A percentile compares a stretch with the other conserved stretches of the same genome.
Evolutionary conservation across 805 yeast species (phyloP).

Genomic region (Saccharomycopsis oosterbeekiorum): DNA sequence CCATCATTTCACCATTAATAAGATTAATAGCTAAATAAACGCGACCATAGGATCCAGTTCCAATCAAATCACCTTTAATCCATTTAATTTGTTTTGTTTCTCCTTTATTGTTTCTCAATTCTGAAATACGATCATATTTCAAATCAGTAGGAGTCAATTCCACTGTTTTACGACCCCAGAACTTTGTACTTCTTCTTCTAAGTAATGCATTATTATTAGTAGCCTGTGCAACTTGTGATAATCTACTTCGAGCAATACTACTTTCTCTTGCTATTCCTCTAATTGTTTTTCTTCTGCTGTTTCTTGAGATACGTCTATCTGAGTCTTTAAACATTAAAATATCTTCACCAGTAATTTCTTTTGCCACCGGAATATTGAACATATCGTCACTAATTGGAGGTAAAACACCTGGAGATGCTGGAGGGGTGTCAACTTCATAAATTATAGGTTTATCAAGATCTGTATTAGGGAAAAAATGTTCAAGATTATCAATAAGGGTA

Average conservation of each 20-base stretch:
- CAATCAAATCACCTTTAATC: slow-evolving; percentile 96
- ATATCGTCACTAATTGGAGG: slow-evolving; percentile 14
- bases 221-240: slow-evolving; percentile 19
- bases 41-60: slow-evolving; percentile 93
- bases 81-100: slow-evolving; percentile 83
- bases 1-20: slow-evolving; percentile 97
- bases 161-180: slow-evolving; percentile 94
- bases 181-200: slow-evolving; percentile 76
- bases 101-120: slow-evolving; percentile 54
- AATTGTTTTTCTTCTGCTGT: slow-evolving; percentile 75
- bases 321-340: slow-evolving; percentile 24
- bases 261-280: slow-evolving; percentile 93
- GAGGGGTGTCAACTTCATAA: slow-evolving; percentile 56
- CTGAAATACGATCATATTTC: slow-evolving; percentile 54
- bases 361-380: not conserved
- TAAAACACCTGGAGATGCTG: slow-evolving; percentile 35
- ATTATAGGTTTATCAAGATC: slow-evolving; percentile 88
- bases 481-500: slow-evolving; percentile 84
- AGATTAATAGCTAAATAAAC: slow-evolving; percentile 88
- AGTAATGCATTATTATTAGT: slow-evolving; percentile 30
- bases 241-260: slow-evolving; percentile 43
- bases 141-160: slow-evolving; percentile 75
- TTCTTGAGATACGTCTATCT: slow-evolving; percentile 27
- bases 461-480: slow-evolving; percentile 83
- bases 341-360: slow-evolving; percentile 13